Conservation (phyloP, 257 asterid species). For the Ehretia macrophylla region DNA sequence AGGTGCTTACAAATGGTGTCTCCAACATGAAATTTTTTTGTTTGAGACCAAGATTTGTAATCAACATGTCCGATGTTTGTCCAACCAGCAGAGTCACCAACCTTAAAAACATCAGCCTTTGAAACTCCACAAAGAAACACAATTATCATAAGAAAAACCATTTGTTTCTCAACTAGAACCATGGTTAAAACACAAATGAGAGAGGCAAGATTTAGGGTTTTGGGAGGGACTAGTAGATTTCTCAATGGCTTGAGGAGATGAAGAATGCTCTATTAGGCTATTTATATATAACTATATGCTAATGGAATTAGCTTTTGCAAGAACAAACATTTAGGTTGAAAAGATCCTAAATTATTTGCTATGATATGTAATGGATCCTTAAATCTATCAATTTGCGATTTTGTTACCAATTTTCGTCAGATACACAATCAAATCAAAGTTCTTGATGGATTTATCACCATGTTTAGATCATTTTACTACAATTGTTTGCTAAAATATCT, state of each 20-base stretch:
- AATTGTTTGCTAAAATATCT: too few species aligned
- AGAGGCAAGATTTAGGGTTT: neutral
- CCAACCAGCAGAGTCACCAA: slow-evolving; percentile 53
- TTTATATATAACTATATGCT: too few species aligned
- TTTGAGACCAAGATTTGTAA: slow-evolving; percentile 55
- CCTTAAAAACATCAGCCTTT: slow-evolving; percentile 26
- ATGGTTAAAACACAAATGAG: neutral
- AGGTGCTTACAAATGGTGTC: slow-evolving; percentile 39
- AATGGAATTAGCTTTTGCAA: too few species aligned
- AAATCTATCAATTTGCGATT: neutral
- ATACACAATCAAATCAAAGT: neutral
- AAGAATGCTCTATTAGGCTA: too few species aligned
- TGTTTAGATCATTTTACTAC: too few species aligned
- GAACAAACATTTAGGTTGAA: too few species aligned
- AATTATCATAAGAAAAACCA: neutral
- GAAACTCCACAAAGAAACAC: neutral
- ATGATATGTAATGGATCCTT: too few species aligned
- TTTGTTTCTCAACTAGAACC: neutral
- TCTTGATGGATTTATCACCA: too few species aligned
- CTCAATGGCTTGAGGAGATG: neutral
- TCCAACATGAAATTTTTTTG: slow-evolving; percentile 38
- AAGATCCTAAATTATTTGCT: too few species aligned
- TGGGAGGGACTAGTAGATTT: too few species aligned
- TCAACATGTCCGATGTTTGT: slow-evolving; percentile 12
- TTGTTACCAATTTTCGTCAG: neutral